Base-by-base conservation (phyloP, 345 rosid genomes). In the Populus ilicifolia region DNA sequence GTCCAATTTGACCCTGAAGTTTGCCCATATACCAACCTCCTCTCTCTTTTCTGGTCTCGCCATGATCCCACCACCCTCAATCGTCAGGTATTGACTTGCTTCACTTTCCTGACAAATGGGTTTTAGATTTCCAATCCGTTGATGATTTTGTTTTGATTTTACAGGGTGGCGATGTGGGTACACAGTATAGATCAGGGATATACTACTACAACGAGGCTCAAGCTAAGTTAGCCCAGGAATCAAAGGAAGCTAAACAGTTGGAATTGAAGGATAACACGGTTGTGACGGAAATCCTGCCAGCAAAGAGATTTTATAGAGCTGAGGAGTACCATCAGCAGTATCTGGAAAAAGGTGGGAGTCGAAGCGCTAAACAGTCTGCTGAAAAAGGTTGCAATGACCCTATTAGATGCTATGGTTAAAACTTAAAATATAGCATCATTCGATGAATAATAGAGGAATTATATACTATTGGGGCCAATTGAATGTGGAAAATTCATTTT, bases 181-280 rank as follows among this genome's bases (percentile, higher is more conserved):
- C 94, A 6, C 98, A 92, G 76, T 95, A 90, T 72, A 83, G 97
- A 69, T 96, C 98, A 9, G 99, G 99, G 35, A 92, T 93, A 74
- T 96, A 91, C 85, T 84, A 83, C 77, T 91, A 91, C 91, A 88
- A 80, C 18, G 90, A 84, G 27, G 71, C 63, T 5, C 94, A 91
- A 82, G 93, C 82, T 68, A 68, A 73, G 38, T 25, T 88, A 12
- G 94, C 94, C 35, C 79, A 78, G 76, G 90, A 88, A 74, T 83
- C 94, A 0, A 13, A 84, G 87, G 92, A 87, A 83, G 87, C 88
- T 12, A 89, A 86, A 86, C 97, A 91, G 76, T 8, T 46, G 87
- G 91, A 90, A 82, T 2, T 76, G 14, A 81, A 77, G 79, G 89
- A 84, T 64, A 81, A 61, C 80, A 83, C 79, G 87, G 87, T 91